Percentiles rank a stretch among this genome's conserved stretches.
Evolutionary conservation across 352 stramenopile genomes (phyloP).

Genomic region (Poterioochromonas sp.): DNA sequence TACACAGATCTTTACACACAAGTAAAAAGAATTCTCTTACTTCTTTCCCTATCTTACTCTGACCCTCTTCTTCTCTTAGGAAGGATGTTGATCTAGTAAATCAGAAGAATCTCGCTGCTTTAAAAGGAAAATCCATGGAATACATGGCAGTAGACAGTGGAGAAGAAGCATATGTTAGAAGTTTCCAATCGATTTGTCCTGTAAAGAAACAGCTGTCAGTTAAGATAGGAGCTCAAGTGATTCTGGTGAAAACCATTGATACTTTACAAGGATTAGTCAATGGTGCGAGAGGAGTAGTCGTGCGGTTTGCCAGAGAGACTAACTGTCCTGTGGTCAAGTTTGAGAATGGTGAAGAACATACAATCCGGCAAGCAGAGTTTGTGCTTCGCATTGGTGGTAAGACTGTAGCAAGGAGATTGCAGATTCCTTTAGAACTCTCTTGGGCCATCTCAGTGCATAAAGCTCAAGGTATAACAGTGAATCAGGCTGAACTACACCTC

Average conservation of each 20-base stretch:
- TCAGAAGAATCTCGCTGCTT: neutral
- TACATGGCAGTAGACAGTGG: neutral
- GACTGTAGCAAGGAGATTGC: neutral
- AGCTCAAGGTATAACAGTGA: neutral
- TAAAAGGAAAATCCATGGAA: neutral
- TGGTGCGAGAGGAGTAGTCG: conserved; percentile 21
- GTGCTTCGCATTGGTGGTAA: neutral
- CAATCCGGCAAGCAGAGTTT: neutral
- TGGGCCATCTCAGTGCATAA: conserved; percentile 13
- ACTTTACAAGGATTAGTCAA: conserved; percentile 16
- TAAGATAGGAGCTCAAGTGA: conserved; percentile 19
- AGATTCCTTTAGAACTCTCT: neutral
- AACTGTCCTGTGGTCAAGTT: conserved; percentile 12
- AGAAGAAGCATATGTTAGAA: neutral
- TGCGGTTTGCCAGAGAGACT: neutral
- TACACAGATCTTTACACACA: conserved; percentile 6
- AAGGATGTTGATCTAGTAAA: conserved; percentile 2
- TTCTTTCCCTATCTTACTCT: neutral
- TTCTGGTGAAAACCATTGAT: conserved; percentile 14
- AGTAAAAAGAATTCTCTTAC: neutral
- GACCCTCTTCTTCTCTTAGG: neutral
- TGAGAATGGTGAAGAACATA: neutral
- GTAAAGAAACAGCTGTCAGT: neutral
- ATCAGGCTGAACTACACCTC: neutral
- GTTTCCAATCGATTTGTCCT: neutral